These are phyloP conservation scores for Creolimax fragrantissima DNA, from an alignment of 78 protist species.

Conservation along the genomic window DNA sequence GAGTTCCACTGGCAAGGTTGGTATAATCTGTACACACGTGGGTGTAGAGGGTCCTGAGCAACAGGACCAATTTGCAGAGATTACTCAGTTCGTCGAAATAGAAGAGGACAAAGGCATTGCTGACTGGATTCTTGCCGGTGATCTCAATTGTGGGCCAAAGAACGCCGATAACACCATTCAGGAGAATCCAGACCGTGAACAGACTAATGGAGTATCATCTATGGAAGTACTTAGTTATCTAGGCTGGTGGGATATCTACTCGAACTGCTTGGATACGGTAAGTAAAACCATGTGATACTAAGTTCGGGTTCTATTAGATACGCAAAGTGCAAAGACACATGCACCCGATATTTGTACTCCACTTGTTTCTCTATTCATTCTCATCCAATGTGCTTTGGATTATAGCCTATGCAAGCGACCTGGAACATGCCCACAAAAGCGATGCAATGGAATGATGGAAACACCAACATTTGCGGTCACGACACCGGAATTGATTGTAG, in stretches of 20 bases:
- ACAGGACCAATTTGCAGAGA: not conserved
- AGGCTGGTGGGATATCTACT: not conserved
- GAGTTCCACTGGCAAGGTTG: not conserved
- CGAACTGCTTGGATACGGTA: too few species aligned
- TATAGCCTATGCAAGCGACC: not conserved
- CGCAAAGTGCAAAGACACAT: too few species aligned
- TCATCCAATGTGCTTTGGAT: too few species aligned
- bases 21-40: constrained; percentile 8
- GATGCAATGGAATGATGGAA: not conserved
- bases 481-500: not conserved
- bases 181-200: not conserved
- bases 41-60: not conserved
- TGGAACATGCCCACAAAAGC: not conserved
- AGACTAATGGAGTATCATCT: not conserved
- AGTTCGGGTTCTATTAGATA: too few species aligned
- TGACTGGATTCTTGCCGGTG: not conserved
- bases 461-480: constrained; percentile 15
- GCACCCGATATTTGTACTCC: too few species aligned
- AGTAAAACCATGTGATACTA: too few species aligned
- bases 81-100: not conserved
- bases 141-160: not conserved
- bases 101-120: not conserved
- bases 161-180: not conserved
- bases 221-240: not conserved
- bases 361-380: too few species aligned